These are phyloP conservation scores for Yamagishiella unicocca DNA, from an alignment of 139 green algal species.

Conservation along the genomic window DNA sequence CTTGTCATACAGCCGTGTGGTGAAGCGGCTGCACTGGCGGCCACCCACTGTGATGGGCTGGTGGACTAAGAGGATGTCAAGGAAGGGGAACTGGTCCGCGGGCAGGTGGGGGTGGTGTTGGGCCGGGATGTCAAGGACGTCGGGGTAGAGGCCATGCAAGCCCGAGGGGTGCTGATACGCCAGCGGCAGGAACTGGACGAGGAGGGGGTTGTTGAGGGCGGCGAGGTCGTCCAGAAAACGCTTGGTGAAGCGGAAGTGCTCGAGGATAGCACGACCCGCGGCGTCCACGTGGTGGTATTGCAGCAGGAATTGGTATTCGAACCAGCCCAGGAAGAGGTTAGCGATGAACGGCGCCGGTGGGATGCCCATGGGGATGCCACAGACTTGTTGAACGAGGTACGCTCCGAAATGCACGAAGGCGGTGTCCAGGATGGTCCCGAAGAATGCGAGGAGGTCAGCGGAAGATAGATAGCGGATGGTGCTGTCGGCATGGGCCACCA, in stretches of 20 bases:
- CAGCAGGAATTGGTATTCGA: neutral
- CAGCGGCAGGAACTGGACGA: neutral
- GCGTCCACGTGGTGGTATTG: neutral
- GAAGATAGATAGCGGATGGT: neutral
- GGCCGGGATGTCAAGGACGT: neutral
- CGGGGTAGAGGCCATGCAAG: neutral
- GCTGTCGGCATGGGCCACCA: too few relatives aligned
- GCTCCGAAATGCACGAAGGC: neutral
- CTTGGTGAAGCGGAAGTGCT: too few relatives aligned
- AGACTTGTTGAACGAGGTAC: neutral
- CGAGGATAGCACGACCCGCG: too few relatives aligned
- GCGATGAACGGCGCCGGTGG: slow-evolving; percentile 6
- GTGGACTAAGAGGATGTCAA: neutral
- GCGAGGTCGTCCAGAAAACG: neutral
- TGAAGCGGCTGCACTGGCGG: neutral
- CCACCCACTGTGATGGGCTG: neutral
- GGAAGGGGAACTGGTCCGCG: neutral
- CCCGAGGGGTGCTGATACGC: too few relatives aligned
- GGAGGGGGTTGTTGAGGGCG: neutral
- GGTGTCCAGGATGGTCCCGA: neutral
- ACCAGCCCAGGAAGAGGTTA: slow-evolving; percentile 11
- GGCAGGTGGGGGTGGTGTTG: neutral
- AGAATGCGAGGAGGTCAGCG: neutral
- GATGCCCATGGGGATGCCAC: slow-evolving; percentile 18
- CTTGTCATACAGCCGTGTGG: slow-evolving; percentile 18